phyloP scores from a whole-genome alignment of 2,329 filamentous ascomycete species.

The Microdochium nivale region DNA sequence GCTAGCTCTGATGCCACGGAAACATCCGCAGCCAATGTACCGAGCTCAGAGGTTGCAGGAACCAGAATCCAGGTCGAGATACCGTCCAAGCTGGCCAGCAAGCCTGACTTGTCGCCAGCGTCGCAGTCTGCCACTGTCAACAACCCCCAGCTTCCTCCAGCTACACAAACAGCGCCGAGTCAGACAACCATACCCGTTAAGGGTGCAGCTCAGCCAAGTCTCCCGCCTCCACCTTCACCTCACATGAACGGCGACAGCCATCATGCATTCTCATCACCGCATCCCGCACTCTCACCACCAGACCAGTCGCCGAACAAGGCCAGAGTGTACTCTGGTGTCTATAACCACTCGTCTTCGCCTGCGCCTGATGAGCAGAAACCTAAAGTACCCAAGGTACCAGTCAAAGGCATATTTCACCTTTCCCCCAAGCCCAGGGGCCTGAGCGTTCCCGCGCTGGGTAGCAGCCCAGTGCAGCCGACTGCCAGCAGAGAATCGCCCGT shows the following conservation, averaged over 20 bases:
- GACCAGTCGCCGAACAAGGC: constrained; percentile 30
- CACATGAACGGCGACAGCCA: constrained; percentile 20
- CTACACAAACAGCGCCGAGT: constrained; percentile 8
- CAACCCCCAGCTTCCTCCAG: constrained; percentile 10
- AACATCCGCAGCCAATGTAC: constrained; percentile 10
- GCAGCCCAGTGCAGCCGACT: neutral
- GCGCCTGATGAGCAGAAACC: constrained; percentile 6
- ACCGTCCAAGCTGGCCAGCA: constrained; percentile 6
- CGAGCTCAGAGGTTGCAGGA: constrained; percentile 3
- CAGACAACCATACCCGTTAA: constrained; percentile 17
- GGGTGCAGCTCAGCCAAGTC: constrained; percentile 14
- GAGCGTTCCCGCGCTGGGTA: neutral
- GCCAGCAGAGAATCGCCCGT: neutral
- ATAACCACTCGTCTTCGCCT: constrained; percentile 21
- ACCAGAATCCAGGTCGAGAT: constrained; percentile 11
- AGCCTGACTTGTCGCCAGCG: constrained; percentile 7
- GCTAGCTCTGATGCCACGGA: constrained; percentile 3
- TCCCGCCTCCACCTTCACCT: constrained; percentile 14
- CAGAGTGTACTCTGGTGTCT: constrained; percentile 27
- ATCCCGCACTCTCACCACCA: constrained; percentile 31
- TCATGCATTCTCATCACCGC: constrained; percentile 33
- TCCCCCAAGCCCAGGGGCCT: constrained; percentile 14
- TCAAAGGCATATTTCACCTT: constrained; percentile 21
- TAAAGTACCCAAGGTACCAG: constrained; percentile 14
- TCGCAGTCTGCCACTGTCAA: constrained; percentile 1